Percentiles rank a stretch among this genome's conserved stretches.
Conservation (phyloP, 208 protist genomes). For the Leishmania turanica region DNA sequence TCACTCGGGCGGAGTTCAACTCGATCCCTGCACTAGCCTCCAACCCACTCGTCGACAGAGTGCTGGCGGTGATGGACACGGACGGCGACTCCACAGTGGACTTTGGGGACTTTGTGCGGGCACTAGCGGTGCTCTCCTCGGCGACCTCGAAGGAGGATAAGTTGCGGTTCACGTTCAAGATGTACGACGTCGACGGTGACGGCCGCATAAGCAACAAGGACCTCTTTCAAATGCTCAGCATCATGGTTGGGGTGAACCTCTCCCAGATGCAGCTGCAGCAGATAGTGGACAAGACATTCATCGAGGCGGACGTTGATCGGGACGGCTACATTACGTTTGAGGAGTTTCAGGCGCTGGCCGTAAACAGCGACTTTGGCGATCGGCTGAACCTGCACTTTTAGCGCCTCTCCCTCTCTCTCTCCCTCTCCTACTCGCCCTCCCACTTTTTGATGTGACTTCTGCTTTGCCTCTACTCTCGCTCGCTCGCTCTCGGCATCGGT, state of each 20-base stretch:
- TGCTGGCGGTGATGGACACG: conserved; percentile 84
- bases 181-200: conserved; percentile 96
- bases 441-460: background rate
- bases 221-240: conserved; percentile 90
- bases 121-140: conserved; percentile 80
- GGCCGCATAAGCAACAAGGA: conserved; percentile 95
- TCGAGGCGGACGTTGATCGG: conserved; percentile 88
- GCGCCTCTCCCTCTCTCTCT: background rate
- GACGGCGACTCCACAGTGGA: conserved; percentile 75
- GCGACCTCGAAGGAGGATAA: conserved; percentile 78
- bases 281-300: conserved; percentile 96
- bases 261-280: conserved; percentile 93
- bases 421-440: background rate
- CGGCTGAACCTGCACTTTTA: conserved; percentile 88
- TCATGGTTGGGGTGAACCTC: conserved; percentile 94
- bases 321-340: conserved; percentile 94
- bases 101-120: conserved; percentile 86
- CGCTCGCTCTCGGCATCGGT: background rate
- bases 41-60: conserved; percentile 86
- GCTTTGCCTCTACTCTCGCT: background rate
- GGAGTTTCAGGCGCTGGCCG: conserved; percentile 88
- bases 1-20: conserved; percentile 74
- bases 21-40: conserved; percentile 72
- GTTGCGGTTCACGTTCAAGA: conserved; percentile 92
- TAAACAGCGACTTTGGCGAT: conserved; percentile 77